Evolutionary conservation across 345 rosid species (phyloP).

Genomic region (Aquilaria yunnanensis): DNA sequence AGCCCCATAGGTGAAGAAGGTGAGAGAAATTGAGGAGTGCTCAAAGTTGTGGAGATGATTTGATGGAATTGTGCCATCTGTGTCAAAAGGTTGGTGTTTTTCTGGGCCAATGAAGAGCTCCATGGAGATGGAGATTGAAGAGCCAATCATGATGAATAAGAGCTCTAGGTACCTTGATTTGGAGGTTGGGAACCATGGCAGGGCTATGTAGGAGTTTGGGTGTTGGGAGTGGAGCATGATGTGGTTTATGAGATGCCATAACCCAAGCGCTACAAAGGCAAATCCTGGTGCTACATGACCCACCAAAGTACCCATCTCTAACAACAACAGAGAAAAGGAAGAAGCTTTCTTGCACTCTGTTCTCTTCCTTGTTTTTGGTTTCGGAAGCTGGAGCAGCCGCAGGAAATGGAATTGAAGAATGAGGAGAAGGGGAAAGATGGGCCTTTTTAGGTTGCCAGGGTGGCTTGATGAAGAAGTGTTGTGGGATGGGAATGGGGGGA

Average conservation of each 20-base stretch:
- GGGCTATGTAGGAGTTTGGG: conserved; percentile 49
- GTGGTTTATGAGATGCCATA: conserved; percentile 82
- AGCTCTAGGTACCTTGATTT: conserved; percentile 57
- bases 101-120: conserved; percentile 73
- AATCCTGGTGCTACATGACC: conserved; percentile 78
- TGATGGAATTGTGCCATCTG: conserved; percentile 77
- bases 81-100: conserved; percentile 73
- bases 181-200: conserved; percentile 55
- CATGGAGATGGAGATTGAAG: conserved; percentile 56
- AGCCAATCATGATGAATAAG: conserved; percentile 45
- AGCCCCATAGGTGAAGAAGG: conserved; percentile 61
- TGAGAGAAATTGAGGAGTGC: conserved; percentile 59
- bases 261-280: conserved; percentile 56
- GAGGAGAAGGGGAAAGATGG: too few species aligned
- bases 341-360: not conserved
- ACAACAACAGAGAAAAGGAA: not conserved
- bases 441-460: too few species aligned
- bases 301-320: conserved; percentile 59
- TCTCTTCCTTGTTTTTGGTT: too few species aligned
- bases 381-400: too few species aligned
- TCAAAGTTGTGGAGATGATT: conserved; percentile 87
- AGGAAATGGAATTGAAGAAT: too few species aligned
- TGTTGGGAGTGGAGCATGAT: conserved; percentile 42
- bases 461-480: too few species aligned
- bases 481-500: too few species aligned